Evolutionary conservation across 768 basidiomycete genomes (phyloP), one percentile per base, ranked within the genome.

Genomic region (Phanerochaete carnosa): DNA sequence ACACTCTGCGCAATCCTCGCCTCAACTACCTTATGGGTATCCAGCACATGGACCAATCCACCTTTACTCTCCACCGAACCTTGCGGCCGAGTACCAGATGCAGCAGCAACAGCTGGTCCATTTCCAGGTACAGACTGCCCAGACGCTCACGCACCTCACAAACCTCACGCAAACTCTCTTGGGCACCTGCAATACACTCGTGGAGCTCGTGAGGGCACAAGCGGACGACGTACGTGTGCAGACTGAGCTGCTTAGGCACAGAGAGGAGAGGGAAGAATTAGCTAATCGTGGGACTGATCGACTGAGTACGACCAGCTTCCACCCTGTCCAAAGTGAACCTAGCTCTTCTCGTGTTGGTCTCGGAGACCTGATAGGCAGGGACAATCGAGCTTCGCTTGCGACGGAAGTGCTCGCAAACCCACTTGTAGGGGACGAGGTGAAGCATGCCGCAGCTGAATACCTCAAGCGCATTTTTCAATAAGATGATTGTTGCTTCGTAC

Each of bases 261-360:
- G 84, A 22, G 88, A 90, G 62, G 88, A 88, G 64, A 76, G 88
- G n/a, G 87, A 89, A 65, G 81, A 85, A 85, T 61, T 79, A 80
- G 66, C 83, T 85, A 61, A 79, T 78, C 61, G 35, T 22, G 16
- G 4, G 11, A 9, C 16, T 4, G 39, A 43, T 4, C 39, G 39
- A 19, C 39, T 19, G 19, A 43, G 16, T 19, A 7, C 16, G 8
- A 19, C 11, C 39, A 19, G 39, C 39, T 4, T 43, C 19, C 39
- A 7, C 19, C 19, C 22, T n/a, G 12, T 19, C 22, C 32, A 29
- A 19, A 9, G 22, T 32, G 47, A 16, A 60, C n/a, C 28, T 2
- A n/a, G 2, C 53, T 13, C n/a, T 15, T 30, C 15, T 46, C 55
- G 25, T n/a, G 35, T 22, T 46, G 16, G n/a, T 22, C 13, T n/a